phyloP scores from a whole-genome alignment of 2,329 filamentous ascomycete species.

The Trichoderma sp. region DNA sequence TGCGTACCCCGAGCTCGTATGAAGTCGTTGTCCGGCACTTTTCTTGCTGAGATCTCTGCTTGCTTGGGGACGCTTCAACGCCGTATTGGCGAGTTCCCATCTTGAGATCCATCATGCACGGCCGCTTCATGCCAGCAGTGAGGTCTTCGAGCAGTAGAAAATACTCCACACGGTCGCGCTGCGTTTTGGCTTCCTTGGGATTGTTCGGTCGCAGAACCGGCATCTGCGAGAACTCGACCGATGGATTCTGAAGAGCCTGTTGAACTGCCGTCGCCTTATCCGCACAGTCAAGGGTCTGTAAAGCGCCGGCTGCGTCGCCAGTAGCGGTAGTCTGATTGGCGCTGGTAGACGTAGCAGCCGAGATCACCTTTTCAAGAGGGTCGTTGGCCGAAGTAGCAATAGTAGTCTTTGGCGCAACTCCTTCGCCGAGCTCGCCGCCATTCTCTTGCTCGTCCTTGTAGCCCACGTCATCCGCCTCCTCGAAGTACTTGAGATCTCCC shows the following conservation, averaged over 20 bases:
- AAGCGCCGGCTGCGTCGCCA: too few relatives aligned
- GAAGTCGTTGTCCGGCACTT: constrained; percentile 95
- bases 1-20: constrained; percentile 83
- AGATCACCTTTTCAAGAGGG: background rate
- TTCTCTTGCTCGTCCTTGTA: constrained; percentile 60
- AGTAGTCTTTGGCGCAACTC: background rate
- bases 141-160: constrained; percentile 93
- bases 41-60: constrained; percentile 86
- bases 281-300: constrained; percentile 41
- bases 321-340: background rate
- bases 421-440: background rate
- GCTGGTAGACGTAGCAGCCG: background rate
- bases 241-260: constrained; percentile 45
- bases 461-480: constrained; percentile 82
- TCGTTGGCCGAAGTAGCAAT: background rate
- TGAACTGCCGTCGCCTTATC: constrained; percentile 36
- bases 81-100: constrained; percentile 99
- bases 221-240: constrained; percentile 46
- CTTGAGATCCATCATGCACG: constrained; percentile 96
- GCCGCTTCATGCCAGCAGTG: constrained; percentile 93
- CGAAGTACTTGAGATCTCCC: constrained; percentile 85
- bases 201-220: constrained; percentile 62
- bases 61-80: constrained; percentile 87
- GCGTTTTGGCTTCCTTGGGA: constrained; percentile 73
- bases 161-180: constrained; percentile 75